Conservation (phyloP, 2,329 filamentous ascomycete species). For the Dothidotthia symphoricarpi region DNA sequence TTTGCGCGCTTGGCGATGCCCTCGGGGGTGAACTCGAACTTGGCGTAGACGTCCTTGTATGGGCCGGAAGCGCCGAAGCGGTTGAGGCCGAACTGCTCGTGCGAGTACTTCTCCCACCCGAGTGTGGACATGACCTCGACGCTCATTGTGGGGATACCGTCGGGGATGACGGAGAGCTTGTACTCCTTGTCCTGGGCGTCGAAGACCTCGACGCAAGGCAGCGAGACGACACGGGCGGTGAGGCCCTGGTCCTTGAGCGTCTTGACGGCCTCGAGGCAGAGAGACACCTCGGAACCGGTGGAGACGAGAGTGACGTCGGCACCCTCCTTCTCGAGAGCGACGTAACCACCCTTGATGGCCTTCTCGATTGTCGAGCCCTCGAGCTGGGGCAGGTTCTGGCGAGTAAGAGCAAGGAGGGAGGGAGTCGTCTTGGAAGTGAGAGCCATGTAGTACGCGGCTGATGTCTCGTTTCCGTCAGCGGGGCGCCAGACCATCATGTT, state of each 20-base stretch:
- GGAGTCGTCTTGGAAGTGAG: slow-evolving; percentile 87
- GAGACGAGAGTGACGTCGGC: slow-evolving; percentile 88
- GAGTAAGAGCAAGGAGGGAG: slow-evolving; percentile 88
- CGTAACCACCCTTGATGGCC: slow-evolving; percentile 93
- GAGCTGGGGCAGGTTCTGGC: slow-evolving; percentile 97
- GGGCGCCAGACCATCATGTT: slow-evolving; percentile 99
- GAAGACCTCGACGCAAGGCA: slow-evolving; percentile 97
- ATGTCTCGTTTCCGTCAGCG: slow-evolving; percentile 97
- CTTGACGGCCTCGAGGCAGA: slow-evolving; percentile 91
- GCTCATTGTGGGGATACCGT: slow-evolving; percentile 87
- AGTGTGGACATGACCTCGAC: slow-evolving; percentile 97
- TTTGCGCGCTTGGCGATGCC: slow-evolving; percentile 93
- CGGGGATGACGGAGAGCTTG: slow-evolving; percentile 85
- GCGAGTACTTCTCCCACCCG: slow-evolving; percentile 98
- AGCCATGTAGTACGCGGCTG: slow-evolving; percentile 94
- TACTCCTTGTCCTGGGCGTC: slow-evolving; percentile 94
- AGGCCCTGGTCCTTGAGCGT: slow-evolving; percentile 83
- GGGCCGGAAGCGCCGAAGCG: slow-evolving; percentile 95
- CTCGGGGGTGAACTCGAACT: slow-evolving; percentile 99
- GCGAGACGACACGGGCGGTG: slow-evolving; percentile 86
- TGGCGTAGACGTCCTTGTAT: slow-evolving; percentile 98
- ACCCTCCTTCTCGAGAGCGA: slow-evolving; percentile 77
- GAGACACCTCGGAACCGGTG: slow-evolving; percentile 92
- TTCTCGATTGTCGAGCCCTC: slow-evolving; percentile 89
- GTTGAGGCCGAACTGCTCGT: slow-evolving; percentile 99